Conservation (phyloP, 352 stramenopile species). For the Phytophthora hybrid region DNA sequence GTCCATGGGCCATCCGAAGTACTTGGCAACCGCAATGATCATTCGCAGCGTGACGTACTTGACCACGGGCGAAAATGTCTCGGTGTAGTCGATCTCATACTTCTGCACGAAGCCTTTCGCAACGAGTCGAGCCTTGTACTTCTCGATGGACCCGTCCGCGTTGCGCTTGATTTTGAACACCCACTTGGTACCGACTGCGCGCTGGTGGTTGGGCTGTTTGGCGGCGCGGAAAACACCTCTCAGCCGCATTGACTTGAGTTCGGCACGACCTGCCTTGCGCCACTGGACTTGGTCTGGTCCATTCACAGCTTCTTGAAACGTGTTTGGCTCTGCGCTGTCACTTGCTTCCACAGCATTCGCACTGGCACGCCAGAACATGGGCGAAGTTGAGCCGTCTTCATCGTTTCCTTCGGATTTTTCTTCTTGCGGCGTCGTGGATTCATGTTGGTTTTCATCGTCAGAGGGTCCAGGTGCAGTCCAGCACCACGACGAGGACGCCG, state of each 20-base stretch:
- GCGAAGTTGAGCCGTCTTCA: conserved; percentile 12
- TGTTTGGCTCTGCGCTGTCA: conserved; percentile 14
- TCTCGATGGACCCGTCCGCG: conserved; percentile 40
- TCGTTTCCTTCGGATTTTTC: conserved; percentile 5
- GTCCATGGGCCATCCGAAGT: too few species aligned
- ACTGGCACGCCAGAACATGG: conserved; percentile 1
- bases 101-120: too few species aligned
- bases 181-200: conserved; percentile 34
- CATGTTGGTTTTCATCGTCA: background rate
- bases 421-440: background rate
- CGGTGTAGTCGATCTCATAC: too few species aligned
- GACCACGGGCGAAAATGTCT: too few species aligned
- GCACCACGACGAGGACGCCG: background rate
- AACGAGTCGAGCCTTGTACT: too few species aligned
- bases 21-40: too few species aligned
- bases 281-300: conserved; percentile 27
- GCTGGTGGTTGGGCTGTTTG: conserved; percentile 13
- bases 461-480: conserved; percentile 1
- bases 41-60: too few species aligned
- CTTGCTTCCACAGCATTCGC: conserved; percentile 2
- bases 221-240: conserved; percentile 21
- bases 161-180: conserved; percentile 55
- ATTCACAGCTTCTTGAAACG: conserved; percentile 19
- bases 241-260: conserved; percentile 26
- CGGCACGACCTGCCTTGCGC: conserved; percentile 21